These are phyloP conservation scores for Sporothrix inflata DNA, from an alignment of 2,329 filamentous ascomycete genomes.

Conservation along the genomic window DNA sequence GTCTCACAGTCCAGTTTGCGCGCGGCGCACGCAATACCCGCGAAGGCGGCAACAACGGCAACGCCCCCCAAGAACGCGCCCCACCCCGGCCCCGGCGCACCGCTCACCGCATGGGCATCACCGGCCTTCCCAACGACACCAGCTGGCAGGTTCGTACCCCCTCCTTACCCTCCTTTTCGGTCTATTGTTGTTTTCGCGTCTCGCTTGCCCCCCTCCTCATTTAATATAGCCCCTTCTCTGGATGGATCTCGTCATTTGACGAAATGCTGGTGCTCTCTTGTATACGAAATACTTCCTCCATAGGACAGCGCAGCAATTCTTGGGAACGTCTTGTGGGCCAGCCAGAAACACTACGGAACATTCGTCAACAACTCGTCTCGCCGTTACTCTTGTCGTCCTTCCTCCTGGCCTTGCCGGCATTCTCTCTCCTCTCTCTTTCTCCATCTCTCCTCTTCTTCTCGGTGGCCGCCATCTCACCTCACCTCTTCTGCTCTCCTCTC, in stretches of 20 bases:
- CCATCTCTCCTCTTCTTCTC: background rate
- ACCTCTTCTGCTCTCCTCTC: background rate
- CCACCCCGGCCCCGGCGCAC: constrained; percentile 85
- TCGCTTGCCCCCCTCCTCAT: background rate
- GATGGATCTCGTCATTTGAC: background rate
- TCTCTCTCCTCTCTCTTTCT: background rate
- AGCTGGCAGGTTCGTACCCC: constrained; percentile 97
- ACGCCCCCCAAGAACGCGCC: constrained; percentile 59
- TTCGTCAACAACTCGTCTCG: background rate
- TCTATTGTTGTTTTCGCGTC: background rate
- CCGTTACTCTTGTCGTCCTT: constrained; percentile 16
- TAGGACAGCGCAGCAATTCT: background rate
- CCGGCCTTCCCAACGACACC: constrained; percentile 95
- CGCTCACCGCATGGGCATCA: constrained; percentile 94
- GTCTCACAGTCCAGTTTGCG: constrained; percentile 96
- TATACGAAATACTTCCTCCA: background rate
- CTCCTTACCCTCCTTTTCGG: constrained; percentile 30
- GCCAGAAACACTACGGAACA: constrained; percentile 20
- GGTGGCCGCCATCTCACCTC: background rate
- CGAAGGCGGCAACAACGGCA: constrained; percentile 45
- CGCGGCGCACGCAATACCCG: constrained; percentile 70
- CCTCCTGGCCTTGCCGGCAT: constrained; percentile 12
- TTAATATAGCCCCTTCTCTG: background rate
- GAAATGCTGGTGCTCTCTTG: background rate
- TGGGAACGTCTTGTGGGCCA: constrained; percentile 31